These are phyloP conservation scores for Discostella pseudostelligera DNA, from an alignment of 108 stramenopile genomes.

Conservation along the genomic window DNA sequence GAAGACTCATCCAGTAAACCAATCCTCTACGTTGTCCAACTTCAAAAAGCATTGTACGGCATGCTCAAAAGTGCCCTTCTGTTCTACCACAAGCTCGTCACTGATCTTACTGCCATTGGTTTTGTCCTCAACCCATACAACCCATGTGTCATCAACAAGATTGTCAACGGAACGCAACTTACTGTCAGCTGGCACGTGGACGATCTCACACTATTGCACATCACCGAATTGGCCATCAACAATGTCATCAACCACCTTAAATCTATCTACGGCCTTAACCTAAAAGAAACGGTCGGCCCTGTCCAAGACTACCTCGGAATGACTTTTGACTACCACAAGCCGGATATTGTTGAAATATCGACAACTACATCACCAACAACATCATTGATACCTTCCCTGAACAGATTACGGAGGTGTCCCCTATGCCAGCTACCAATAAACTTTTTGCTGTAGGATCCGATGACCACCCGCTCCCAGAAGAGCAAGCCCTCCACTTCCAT, in stretches of 20 bases:
- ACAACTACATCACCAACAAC: constrained; percentile 2
- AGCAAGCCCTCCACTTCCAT: constrained; percentile 2
- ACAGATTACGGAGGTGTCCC: not conserved
- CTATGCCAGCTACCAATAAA: constrained; percentile 3
- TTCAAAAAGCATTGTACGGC: constrained; percentile 41
- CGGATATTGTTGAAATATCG: not conserved
- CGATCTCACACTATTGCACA: constrained; percentile 14
- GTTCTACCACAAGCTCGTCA: constrained; percentile 4
- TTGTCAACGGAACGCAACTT: constrained; percentile 18
- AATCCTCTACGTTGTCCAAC: constrained; percentile 13
- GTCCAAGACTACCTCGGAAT: constrained; percentile 18
- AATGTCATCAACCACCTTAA: not conserved
- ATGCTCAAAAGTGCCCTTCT: constrained; percentile 17
- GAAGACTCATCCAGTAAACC: not conserved
- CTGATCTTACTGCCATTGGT: constrained; percentile 7
- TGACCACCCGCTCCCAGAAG: not conserved
- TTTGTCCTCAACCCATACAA: constrained; percentile 35
- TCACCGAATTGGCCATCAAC: not conserved
- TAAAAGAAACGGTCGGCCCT: not conserved
- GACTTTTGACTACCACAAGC: not conserved
- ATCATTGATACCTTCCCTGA: constrained; percentile 1
- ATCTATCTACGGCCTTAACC: not conserved
- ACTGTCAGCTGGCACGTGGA: constrained; percentile 40
- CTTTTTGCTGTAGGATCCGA: not conserved
- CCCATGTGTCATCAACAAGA: constrained; percentile 27